Evolutionary conservation across 208 protist species (phyloP).

Genomic region (Porcisia deanei): DNA sequence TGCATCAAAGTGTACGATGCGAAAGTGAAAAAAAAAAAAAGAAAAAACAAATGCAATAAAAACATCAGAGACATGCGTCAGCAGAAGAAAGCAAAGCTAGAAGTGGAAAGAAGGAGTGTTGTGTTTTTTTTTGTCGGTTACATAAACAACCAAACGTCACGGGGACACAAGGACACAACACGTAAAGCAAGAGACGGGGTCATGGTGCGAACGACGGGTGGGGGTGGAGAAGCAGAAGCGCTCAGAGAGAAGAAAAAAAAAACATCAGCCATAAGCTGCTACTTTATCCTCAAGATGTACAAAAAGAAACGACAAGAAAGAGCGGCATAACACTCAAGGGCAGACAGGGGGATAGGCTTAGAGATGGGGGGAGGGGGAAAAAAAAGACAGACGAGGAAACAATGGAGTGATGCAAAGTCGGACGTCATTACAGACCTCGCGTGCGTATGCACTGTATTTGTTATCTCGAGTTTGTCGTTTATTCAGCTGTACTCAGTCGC

Average conservation of each 20-base stretch:
- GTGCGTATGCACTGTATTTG: not conserved
- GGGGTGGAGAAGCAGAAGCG: not conserved
- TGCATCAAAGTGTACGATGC: not conserved
- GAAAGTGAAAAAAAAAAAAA: not conserved
- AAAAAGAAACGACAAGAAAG: not conserved
- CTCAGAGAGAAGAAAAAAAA: not conserved
- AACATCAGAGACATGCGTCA: not conserved
- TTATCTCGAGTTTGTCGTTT: not conserved
- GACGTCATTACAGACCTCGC: not conserved
- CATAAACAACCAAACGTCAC: not conserved
- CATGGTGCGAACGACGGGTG: not conserved
- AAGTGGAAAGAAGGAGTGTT: not conserved
- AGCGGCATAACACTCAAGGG: not conserved
- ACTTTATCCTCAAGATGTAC: not conserved
- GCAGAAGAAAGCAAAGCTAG: not conserved
- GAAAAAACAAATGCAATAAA: not conserved
- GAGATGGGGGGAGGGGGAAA: not conserved
- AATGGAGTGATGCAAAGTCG: not conserved
- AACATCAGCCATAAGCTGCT: not conserved
- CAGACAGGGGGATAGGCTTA: not conserved
- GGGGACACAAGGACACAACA: not conserved
- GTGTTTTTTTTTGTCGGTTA: no score
- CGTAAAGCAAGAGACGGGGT: not conserved
- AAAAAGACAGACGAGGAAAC: conserved; percentile 6
- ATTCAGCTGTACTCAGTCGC: not conserved